A percentile compares a stretch with the other conserved stretches of the same genome.
These are phyloP conservation scores for Chlorella variabilis DNA, from an alignment of 163 green algal species.

Conservation along the genomic window DNA sequence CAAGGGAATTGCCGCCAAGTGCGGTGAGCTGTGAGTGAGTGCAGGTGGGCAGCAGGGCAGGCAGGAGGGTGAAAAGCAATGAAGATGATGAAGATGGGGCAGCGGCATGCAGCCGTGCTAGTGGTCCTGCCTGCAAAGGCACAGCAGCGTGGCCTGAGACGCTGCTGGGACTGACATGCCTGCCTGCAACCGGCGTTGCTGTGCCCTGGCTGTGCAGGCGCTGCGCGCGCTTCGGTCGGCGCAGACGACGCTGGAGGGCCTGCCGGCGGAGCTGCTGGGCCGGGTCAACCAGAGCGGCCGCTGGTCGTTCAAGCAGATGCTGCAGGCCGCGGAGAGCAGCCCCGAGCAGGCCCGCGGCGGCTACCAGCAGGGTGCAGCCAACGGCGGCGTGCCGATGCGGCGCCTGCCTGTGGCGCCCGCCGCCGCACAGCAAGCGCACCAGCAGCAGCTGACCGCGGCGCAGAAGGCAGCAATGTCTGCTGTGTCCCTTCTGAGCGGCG, in stretches of 20 bases:
- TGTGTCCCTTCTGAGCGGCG: constrained; percentile 4
- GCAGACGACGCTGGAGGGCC: constrained; percentile 52
- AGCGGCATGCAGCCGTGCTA: too few species aligned
- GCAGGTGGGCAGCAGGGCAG: too few species aligned
- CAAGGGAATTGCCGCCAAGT: too few species aligned
- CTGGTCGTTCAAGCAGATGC: constrained; percentile 40
- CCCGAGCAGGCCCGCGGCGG: constrained; percentile 5
- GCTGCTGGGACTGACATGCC: too few species aligned
- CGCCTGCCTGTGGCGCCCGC: not conserved
- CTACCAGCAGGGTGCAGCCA: not conserved
- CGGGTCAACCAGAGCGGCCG: constrained; percentile 32
- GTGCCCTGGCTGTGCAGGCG: too few species aligned
- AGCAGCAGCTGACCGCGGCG: constrained; percentile 14
- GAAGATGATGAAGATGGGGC: too few species aligned
- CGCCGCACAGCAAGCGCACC: not conserved
- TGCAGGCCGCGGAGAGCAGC: constrained; percentile 1
- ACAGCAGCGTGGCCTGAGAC: too few species aligned
- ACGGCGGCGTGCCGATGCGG: not conserved
- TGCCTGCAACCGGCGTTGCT: too few species aligned
- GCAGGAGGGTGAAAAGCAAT: too few species aligned
- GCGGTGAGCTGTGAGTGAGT: too few species aligned
- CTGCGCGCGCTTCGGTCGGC: constrained; percentile 68
- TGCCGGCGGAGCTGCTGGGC: constrained; percentile 55
- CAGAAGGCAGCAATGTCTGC: constrained; percentile 21
- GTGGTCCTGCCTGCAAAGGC: too few species aligned